Evolutionary conservation across 2,329 filamentous ascomycete genomes (phyloP).

Genomic region (Sporothrix mexicana): DNA sequence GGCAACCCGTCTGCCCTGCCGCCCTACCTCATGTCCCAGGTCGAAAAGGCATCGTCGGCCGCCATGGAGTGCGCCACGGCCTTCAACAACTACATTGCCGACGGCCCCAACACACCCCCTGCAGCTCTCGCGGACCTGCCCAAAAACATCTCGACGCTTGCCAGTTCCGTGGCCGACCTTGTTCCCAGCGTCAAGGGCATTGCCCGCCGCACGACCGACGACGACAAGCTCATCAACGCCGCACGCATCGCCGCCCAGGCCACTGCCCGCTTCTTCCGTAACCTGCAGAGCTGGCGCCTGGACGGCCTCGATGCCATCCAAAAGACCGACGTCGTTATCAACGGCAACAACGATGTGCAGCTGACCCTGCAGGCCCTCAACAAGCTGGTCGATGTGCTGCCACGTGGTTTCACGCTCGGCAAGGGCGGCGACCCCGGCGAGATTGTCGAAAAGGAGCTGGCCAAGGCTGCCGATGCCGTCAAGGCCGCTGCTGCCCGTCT

Average conservation of each 20-base stretch:
- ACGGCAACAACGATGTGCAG: slow-evolving; percentile 95
- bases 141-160: slow-evolving; percentile 87
- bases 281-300: slow-evolving; percentile 89
- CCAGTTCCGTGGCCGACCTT: slow-evolving; percentile 89
- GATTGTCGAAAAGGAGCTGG: slow-evolving; percentile 88
- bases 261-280: slow-evolving; percentile 93
- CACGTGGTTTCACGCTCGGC: slow-evolving; percentile 83
- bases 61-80: slow-evolving; percentile 97
- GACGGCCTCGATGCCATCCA: slow-evolving; percentile 88
- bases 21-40: slow-evolving; percentile 91
- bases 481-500: slow-evolving; percentile 88
- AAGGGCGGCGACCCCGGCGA: slow-evolving; percentile 88
- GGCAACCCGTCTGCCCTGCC: slow-evolving; percentile 98
- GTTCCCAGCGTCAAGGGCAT: slow-evolving; percentile 97
- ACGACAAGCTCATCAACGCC: slow-evolving; percentile 87
- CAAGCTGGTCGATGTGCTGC: slow-evolving; percentile 90
- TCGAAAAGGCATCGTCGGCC: slow-evolving; percentile 92
- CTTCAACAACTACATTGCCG: slow-evolving; percentile 98
- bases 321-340: slow-evolving; percentile 97
- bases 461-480: slow-evolving; percentile 93
- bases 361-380: slow-evolving; percentile 92
- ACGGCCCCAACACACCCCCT: slow-evolving; percentile 83
- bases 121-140: slow-evolving; percentile 70
- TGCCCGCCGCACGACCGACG: slow-evolving; percentile 88
- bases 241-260: slow-evolving; percentile 84